Base-by-base conservation (phyloP, 345 rosid genomes). In the Citrus trifoliata region DNA sequence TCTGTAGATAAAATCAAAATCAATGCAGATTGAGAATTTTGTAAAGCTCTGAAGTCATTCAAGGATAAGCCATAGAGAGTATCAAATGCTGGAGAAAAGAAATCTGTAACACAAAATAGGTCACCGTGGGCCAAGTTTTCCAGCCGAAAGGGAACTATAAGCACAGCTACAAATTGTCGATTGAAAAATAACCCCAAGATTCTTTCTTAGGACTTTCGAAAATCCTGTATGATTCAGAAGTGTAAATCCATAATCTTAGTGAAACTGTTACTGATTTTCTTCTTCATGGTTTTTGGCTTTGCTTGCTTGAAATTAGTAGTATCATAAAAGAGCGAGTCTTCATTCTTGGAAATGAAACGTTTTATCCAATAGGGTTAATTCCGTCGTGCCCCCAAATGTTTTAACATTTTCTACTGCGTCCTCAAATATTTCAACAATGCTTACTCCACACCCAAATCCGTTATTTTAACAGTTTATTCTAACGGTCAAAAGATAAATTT, bases 1-100 rank as follows among this genome's bases (percentile, higher is more conserved):
- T 65, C 38, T 53, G 76, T 74, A 55, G 81, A 82, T 78, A 18
- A 60, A 46, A 67, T 13, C 53, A 27, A 66, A 81, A 35, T 24
- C n/a, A 68, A 32, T 2, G 32, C 42, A 32, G 21, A 60, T 33
- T 32, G 51, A 67, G 59, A 37, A 24, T 22, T 61, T 35, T 78
- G 85, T 78, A 42, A 55, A 61, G 76, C 70, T 37, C 35, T 46
- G 42, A 32, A 63, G 40, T 63, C 13, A 5, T n/a, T 33, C n/a
- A 4, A 4, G 9, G 22, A 48, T 42, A 67, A 22, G 21, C 10
- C 60, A 67, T 22, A 10, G 33, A 12, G 9, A 58, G 35, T 48
- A 33, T 72, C 8, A 59, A 37, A n/a, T 3, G 8, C 14, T 6
- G 28, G 21, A 18, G 21, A 58, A 32, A 55, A 19, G 13, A 25